Percentiles rank a stretch among this genome's conserved stretches.
phyloP scores from a whole-genome alignment of 2,329 filamentous ascomycete species.

The Onygena corvina region DNA sequence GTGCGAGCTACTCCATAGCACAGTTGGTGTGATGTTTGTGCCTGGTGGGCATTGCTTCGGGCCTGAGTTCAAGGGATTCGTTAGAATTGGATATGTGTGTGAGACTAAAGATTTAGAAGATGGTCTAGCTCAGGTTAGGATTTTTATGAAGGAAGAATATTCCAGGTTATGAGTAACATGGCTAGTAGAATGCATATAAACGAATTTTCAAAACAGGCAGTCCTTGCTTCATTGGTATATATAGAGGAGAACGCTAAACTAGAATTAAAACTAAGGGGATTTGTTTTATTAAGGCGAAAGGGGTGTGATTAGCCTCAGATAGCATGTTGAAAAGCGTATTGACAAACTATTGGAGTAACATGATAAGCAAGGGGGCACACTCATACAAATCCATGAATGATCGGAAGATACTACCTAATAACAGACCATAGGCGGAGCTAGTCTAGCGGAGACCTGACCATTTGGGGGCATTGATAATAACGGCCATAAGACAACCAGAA shows the following conservation, averaged over 20 bases:
- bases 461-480: conserved; percentile 35
- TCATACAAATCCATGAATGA: neutral
- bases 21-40: conserved; percentile 60
- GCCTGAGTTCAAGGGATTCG: conserved; percentile 58
- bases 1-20: conserved; percentile 54
- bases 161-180: neutral
- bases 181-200: too few species aligned
- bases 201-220: too few species aligned
- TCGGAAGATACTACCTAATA: too few species aligned
- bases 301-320: too few species aligned
- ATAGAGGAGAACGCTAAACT: too few species aligned
- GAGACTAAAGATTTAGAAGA: conserved; percentile 55
- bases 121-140: conserved; percentile 46
- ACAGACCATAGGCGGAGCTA: neutral
- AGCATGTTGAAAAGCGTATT: too few species aligned
- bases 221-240: too few species aligned
- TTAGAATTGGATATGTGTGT: conserved; percentile 65
- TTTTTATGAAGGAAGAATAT: conserved; percentile 41
- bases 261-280: too few species aligned
- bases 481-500: conserved; percentile 29
- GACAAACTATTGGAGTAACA: too few species aligned
- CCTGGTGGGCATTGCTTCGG: conserved; percentile 68
- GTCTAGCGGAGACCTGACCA: conserved; percentile 14
- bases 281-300: too few species aligned
- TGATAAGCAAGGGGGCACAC: too few species aligned